Evolutionary conservation across 169 alveolate species (phyloP).

Genomic region (Amoebophrya sp.): DNA sequence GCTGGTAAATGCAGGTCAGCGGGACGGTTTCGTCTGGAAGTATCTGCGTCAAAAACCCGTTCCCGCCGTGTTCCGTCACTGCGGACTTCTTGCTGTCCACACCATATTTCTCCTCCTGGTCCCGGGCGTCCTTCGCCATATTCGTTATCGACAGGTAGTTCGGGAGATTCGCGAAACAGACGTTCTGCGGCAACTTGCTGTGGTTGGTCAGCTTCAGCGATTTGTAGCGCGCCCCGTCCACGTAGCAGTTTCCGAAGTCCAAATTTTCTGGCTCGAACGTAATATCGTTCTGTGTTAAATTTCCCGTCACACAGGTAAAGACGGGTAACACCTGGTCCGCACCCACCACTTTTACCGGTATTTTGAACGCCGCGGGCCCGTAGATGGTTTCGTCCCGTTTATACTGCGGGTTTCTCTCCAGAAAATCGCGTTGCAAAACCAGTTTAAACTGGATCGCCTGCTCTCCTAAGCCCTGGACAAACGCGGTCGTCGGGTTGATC

Average conservation of each 20-base stretch:
- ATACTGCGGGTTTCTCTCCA: not conserved
- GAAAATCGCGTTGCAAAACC: not conserved
- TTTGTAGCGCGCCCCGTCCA: not conserved
- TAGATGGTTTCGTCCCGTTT: not conserved
- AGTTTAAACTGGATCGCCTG: not conserved
- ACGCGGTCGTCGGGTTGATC: not conserved
- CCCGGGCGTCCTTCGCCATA: not conserved
- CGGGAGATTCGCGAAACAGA: not conserved
- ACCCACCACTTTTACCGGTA: not conserved
- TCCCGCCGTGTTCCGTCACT: not conserved
- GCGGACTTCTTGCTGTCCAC: not conserved
- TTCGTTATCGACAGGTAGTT: not conserved
- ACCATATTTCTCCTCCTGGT: not conserved
- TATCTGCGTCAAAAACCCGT: not conserved
- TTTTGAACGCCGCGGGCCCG: not conserved
- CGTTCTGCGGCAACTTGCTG: not conserved
- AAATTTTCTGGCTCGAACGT: not conserved
- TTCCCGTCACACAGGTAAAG: not conserved
- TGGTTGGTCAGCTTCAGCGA: not conserved
- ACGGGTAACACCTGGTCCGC: not conserved
- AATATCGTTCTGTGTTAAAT: not conserved
- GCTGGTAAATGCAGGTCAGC: not conserved
- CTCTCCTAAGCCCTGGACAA: not conserved
- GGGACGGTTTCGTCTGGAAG: not conserved
- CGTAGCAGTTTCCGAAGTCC: not conserved